Conservation (phyloP, 1,284 basidiomycete species). For the Rhodotorula sp. region DNA sequence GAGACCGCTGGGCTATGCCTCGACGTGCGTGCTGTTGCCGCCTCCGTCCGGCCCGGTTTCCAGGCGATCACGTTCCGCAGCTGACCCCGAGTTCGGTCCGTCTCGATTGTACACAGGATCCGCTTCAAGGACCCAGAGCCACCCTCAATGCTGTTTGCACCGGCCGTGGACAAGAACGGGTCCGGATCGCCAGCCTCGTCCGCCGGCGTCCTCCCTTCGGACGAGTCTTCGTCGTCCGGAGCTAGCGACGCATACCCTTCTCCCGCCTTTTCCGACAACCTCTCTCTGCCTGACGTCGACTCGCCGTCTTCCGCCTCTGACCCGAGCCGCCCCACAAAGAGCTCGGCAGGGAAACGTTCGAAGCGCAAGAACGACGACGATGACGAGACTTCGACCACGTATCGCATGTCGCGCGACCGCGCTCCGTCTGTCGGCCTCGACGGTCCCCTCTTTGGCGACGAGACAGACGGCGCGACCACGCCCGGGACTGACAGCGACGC, state of each 20-base stretch:
- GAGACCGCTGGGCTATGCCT: constrained; percentile 31
- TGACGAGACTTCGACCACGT: constrained; percentile 1
- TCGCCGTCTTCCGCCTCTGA: not conserved
- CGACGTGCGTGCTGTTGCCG: constrained; percentile 17
- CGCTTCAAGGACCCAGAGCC: constrained; percentile 40
- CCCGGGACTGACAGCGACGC: constrained; percentile 16
- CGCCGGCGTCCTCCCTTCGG: not conserved
- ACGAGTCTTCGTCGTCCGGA: constrained; percentile 5
- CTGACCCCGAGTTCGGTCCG: not conserved
- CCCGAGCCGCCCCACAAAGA: not conserved
- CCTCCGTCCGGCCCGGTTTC: not conserved
- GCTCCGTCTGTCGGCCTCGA: constrained; percentile 29
- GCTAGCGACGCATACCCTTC: constrained; percentile 6
- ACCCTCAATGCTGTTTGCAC: constrained; percentile 9
- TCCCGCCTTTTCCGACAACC: not conserved
- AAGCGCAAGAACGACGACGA: not conserved
- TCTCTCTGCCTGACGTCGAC: not conserved
- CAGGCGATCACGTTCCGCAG: not conserved
- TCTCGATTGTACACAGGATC: constrained; percentile 6
- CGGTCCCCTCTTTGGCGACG: constrained; percentile 30
- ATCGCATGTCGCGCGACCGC: constrained; percentile 20
- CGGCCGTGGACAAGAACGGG: not conserved
- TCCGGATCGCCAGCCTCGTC: constrained; percentile 1
- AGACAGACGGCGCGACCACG: constrained; percentile 24
- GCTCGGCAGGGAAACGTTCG: not conserved